Evolutionary conservation across 371 early-diverging fungal genomes (phyloP).

Genomic region (Lichtheimia ramosa): DNA sequence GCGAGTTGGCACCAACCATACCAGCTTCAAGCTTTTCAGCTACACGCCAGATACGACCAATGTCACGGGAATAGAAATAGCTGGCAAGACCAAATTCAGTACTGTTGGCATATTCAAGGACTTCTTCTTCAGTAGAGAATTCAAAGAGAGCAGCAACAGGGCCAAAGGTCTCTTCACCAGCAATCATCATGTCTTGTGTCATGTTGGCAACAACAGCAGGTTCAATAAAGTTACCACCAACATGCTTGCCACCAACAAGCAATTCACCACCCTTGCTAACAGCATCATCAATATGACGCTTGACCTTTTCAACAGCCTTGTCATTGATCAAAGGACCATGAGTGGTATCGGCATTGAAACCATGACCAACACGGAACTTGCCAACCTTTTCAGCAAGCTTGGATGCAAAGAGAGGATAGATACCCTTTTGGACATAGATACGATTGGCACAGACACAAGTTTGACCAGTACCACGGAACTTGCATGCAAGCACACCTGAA

Average conservation of each 20-base stretch:
- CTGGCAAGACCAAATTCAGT: constrained; percentile 79
- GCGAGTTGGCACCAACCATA: constrained; percentile 91
- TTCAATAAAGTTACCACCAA: constrained; percentile 66
- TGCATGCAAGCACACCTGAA: constrained; percentile 60
- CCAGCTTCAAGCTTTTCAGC: constrained; percentile 82
- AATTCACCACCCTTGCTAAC: constrained; percentile 67
- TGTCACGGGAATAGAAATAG: constrained; percentile 80
- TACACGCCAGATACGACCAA: constrained; percentile 77
- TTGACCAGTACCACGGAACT: constrained; percentile 88
- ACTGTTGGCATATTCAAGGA: constrained; percentile 71
- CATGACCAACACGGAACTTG: constrained; percentile 75
- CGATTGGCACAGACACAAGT: constrained; percentile 89
- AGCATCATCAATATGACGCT: constrained; percentile 72
- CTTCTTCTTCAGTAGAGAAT: constrained; percentile 73
- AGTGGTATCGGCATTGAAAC: constrained; percentile 60
- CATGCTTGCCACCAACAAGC: constrained; percentile 56
- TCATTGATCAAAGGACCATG: constrained; percentile 83
- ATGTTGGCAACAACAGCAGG: constrained; percentile 73
- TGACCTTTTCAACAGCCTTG: constrained; percentile 69
- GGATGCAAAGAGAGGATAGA: constrained; percentile 71
- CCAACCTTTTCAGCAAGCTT: constrained; percentile 53
- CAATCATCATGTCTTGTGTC: constrained; percentile 59
- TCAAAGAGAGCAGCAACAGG: constrained; percentile 73
- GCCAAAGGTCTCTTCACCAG: constrained; percentile 79
- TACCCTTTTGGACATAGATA: constrained; percentile 76